Conservation (phyloP, 371 early-diverging fungal species). For the Mucor plumbeus region DNA sequence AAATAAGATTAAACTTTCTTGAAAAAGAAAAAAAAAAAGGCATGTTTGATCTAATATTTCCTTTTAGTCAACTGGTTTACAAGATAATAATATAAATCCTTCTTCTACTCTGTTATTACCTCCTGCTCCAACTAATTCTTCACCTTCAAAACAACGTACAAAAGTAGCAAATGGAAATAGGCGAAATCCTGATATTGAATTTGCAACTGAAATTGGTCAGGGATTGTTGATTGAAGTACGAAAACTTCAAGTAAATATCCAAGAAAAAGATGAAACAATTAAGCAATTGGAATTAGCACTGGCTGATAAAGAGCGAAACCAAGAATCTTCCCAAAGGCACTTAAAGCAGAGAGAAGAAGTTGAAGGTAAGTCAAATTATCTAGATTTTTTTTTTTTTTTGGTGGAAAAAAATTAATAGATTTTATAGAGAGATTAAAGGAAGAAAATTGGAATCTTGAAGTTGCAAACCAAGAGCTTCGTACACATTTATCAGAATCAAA, state of each 20-base stretch:
- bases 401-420: too few species aligned
- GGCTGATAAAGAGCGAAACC: slow-evolving; percentile 60
- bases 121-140: slow-evolving; percentile 40
- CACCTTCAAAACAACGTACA: slow-evolving; percentile 47
- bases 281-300: slow-evolving; percentile 64
- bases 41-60: not conserved
- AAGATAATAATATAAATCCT: slow-evolving; percentile 2
- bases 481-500: slow-evolving; percentile 59
- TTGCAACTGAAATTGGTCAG: slow-evolving; percentile 62
- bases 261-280: slow-evolving; percentile 69
- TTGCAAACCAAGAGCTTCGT: slow-evolving; percentile 64
- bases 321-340: slow-evolving; percentile 44
- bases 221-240: slow-evolving; percentile 55
- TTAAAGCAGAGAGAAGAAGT: slow-evolving; percentile 51
- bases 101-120: slow-evolving; percentile 34
- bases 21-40: too few species aligned
- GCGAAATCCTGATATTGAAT: slow-evolving; percentile 57
- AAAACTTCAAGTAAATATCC: slow-evolving; percentile 49
- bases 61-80: slow-evolving; percentile 4
- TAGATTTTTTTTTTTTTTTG: not conserved
- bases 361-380: slow-evolving; percentile 48
- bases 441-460: slow-evolving; percentile 65
- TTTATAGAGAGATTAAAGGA: slow-evolving; percentile 61
- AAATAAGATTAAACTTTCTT: not conserved
- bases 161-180: slow-evolving; percentile 44